Base-by-base conservation (phyloP, 2,329 filamentous ascomycete genomes). In the Alternaria arborescens region DNA sequence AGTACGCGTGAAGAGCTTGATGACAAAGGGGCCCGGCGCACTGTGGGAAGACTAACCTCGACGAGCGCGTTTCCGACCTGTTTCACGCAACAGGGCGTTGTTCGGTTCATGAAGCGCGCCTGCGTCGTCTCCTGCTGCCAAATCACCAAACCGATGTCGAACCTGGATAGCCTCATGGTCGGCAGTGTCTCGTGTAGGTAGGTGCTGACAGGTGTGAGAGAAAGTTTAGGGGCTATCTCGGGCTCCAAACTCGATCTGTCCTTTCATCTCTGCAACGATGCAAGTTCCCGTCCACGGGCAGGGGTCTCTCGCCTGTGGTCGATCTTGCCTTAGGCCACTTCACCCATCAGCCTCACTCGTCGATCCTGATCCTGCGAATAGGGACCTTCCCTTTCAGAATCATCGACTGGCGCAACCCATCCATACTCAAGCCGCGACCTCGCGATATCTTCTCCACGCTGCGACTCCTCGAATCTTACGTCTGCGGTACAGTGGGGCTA, bases 131-230 rank as follows among this genome's bases (percentile, higher is more conserved):
- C 70, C 61, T 58, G 57, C 66, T 74, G 71, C 67, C 73, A 76
- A 75, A 77, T 74, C 75, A 76, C 73, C 71, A 75, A 67, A 76
- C 72, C 53, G 41, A 62, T 64, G 61, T 71, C 71, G 63, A 70
- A 71, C 70, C 52, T 61, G 55, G 65, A 61, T 61, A 62, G 73
- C 72, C 66, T 71, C 73, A 71, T 28, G 54, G 55, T 47, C 26
- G 44, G 20, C 52, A 16, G 54, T 24, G 62, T 52, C 11, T 56
- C 52, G 53, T 50, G 52, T 50, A 36, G 46, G 32, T 38, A 44
- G 18, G 24, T 22, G 30, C 28, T 26, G 20, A 30, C 18, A 55
- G 24, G 52, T 8, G 30, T 16, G 53, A 32, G 54, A 26, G 32
- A 58, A 56, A 40, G 64, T 61, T 72, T 68, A 74, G 72, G 74